phyloP scores from a whole-genome alignment of 192 early-diverging fungal genomes.

The Mortierella antarctica region DNA sequence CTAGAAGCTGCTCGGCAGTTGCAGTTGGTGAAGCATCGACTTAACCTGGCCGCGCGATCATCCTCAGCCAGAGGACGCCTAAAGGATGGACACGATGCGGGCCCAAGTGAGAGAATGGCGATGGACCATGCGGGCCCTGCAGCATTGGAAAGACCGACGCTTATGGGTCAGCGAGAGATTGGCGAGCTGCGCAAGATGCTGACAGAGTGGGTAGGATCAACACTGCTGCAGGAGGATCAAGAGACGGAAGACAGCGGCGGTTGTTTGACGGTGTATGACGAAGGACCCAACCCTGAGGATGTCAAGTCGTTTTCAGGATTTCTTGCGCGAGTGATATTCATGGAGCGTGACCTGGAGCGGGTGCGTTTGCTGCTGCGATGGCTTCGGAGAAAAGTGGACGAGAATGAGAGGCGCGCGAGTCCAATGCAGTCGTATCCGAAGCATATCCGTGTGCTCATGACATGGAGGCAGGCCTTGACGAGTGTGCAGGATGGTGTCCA shows the following conservation, averaged over 20 bases:
- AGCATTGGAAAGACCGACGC: constrained; percentile 15
- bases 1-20: constrained; percentile 15
- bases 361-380: constrained; percentile 28
- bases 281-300: constrained; percentile 49
- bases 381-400: constrained; percentile 18
- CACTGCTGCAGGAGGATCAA: constrained; percentile 15
- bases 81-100: background rate
- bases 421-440: background rate
- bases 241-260: background rate
- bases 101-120: background rate
- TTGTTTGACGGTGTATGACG: constrained; percentile 14
- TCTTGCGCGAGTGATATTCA: constrained; percentile 30
- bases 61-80: background rate
- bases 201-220: constrained; percentile 33
- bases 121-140: background rate
- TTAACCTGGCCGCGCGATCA: background rate
- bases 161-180: constrained; percentile 25
- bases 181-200: constrained; percentile 25
- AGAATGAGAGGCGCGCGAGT: constrained; percentile 12
- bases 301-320: constrained; percentile 37
- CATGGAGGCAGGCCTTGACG: constrained; percentile 24
- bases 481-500: background rate
- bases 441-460: constrained; percentile 3
- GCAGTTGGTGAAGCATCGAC: constrained; percentile 24
- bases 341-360: constrained; percentile 45